These are phyloP conservation scores for Claviceps purpurea DNA, from an alignment of 2,329 filamentous ascomycete species.

Conservation along the genomic window DNA sequence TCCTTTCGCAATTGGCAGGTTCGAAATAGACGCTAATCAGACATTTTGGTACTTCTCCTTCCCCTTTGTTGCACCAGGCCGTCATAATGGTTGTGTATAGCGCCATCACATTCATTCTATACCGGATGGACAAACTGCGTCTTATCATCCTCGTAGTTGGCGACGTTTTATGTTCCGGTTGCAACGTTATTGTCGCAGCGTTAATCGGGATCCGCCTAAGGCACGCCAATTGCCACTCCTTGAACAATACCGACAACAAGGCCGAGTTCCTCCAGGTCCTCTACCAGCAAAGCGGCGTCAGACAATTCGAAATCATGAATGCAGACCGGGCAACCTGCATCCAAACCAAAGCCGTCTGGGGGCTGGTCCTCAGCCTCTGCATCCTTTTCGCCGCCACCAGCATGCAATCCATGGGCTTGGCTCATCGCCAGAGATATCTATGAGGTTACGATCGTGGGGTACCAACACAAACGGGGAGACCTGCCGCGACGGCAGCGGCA, in stretches of 20 bases:
- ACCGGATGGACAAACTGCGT: constrained; percentile 62
- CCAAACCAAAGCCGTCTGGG: constrained; percentile 81
- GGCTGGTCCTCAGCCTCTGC: constrained; percentile 65
- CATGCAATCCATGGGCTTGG: constrained; percentile 44
- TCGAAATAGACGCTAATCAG: no score
- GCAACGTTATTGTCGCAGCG: constrained; percentile 63
- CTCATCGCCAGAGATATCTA: constrained; percentile 49
- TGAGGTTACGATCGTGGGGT: constrained; percentile 35
- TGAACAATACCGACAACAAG: constrained; percentile 21
- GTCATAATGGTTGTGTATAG: constrained; percentile 70
- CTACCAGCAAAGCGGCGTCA: constrained; percentile 24
- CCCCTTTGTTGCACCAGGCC: constrained; percentile 37
- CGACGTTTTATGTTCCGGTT: constrained; percentile 59
- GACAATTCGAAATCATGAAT: constrained; percentile 32
- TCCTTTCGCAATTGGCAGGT: neutral
- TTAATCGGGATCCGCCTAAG: constrained; percentile 70
- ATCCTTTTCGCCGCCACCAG: constrained; percentile 42
- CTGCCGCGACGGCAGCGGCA: neutral
- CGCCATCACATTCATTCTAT: constrained; percentile 68
- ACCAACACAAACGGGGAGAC: constrained; percentile 8
- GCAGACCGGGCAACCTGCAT: constrained; percentile 54
- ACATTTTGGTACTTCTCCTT: neutral
- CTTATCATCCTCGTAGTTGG: constrained; percentile 51
- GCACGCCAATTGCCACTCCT: constrained; percentile 56
- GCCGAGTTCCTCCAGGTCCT: constrained; percentile 32